Percentiles rank a stretch among this genome's conserved stretches.
phyloP scores from a whole-genome alignment of 768 basidiomycete species.

The Lactifluus hygrophoroides region DNA sequence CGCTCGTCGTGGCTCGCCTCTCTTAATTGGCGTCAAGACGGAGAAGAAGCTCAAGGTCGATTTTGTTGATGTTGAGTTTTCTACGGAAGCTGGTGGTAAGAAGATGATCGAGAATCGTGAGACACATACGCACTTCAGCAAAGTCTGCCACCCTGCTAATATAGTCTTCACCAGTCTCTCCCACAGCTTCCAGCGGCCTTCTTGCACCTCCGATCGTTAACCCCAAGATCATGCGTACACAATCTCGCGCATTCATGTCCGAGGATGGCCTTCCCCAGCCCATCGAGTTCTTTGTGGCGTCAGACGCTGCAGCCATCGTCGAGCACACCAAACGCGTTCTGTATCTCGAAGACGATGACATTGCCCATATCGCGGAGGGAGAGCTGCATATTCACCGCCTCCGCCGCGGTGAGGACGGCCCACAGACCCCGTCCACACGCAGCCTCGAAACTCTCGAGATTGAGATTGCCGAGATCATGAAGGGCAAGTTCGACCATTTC shows the following conservation, averaged over 20 bases:
- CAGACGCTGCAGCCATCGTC: slow-evolving; percentile 91
- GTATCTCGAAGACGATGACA: slow-evolving; percentile 98
- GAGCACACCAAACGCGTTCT: slow-evolving; percentile 99
- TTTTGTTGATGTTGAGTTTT: slow-evolving; percentile 98
- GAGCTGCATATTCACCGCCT: slow-evolving; percentile 99
- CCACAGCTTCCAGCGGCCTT: slow-evolving; percentile 48
- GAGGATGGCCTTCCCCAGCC: slow-evolving; percentile 98
- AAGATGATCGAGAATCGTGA: slow-evolving; percentile 36
- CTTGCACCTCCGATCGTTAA: slow-evolving; percentile 58
- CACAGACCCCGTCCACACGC: slow-evolving; percentile 63
- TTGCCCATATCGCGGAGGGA: slow-evolving; percentile 94
- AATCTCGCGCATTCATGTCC: slow-evolving; percentile 96
- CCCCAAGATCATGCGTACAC: slow-evolving; percentile 83
- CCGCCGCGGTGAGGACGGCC: slow-evolving; percentile 74
- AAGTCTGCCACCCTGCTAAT: slow-evolving; percentile 27
- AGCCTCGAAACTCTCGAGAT: slow-evolving; percentile 97
- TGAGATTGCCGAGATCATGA: slow-evolving; percentile 99
- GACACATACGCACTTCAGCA: slow-evolving; percentile 17
- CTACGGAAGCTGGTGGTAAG: slow-evolving; percentile 52
- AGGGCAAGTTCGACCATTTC: slow-evolving; percentile 98
- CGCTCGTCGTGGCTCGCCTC: slow-evolving; percentile 93
- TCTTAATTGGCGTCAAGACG: slow-evolving; percentile 97
- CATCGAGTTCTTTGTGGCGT: slow-evolving; percentile 99
- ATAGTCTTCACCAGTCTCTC: slow-evolving; percentile 23
- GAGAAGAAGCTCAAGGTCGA: slow-evolving; percentile 99